Evolutionary conservation across 352 stramenopile species (phyloP).

Genomic region (Phytopythium boreale): DNA sequence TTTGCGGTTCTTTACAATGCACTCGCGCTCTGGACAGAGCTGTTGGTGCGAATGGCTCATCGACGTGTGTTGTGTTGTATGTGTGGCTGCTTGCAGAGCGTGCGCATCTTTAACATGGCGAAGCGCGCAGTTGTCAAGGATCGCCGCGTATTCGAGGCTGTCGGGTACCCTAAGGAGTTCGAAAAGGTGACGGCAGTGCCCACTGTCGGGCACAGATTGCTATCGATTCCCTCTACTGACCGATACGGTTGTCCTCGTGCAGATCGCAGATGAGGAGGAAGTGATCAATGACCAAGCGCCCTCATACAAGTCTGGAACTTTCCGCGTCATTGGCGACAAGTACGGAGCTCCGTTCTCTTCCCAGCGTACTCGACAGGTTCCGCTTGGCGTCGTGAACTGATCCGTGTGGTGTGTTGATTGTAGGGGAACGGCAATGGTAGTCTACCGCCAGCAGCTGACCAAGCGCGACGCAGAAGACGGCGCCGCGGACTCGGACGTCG

Average conservation of each 20-base stretch:
- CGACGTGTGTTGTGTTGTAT: neutral
- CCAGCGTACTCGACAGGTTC: neutral
- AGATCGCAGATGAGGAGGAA: slow-evolving; percentile 12
- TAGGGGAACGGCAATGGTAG: slow-evolving; percentile 40
- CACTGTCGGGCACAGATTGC: neutral
- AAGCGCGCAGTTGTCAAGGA: slow-evolving; percentile 76
- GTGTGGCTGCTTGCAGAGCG: slow-evolving; percentile 33
- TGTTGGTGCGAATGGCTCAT: neutral
- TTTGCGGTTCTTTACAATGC: no score
- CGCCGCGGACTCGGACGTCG: slow-evolving; percentile 25
- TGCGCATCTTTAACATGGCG: slow-evolving; percentile 71
- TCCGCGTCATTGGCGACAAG: slow-evolving; percentile 57
- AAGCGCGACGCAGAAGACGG: slow-evolving; percentile 5
- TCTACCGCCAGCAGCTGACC: slow-evolving; percentile 37
- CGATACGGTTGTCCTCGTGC: neutral
- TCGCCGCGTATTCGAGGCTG: slow-evolving; percentile 60
- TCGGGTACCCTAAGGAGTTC: slow-evolving; percentile 76
- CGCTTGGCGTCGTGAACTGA: neutral
- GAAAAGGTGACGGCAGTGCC: slow-evolving; percentile 20
- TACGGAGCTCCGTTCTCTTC: slow-evolving; percentile 12
- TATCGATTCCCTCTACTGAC: neutral
- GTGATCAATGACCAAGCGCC: slow-evolving; percentile 11
- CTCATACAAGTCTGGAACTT: slow-evolving; percentile 27
- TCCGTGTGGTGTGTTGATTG: neutral
- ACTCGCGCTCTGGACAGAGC: neutral